Base-by-base conservation (phyloP, 257 asterid species). In the Parsonsia alboflavescens region DNA sequence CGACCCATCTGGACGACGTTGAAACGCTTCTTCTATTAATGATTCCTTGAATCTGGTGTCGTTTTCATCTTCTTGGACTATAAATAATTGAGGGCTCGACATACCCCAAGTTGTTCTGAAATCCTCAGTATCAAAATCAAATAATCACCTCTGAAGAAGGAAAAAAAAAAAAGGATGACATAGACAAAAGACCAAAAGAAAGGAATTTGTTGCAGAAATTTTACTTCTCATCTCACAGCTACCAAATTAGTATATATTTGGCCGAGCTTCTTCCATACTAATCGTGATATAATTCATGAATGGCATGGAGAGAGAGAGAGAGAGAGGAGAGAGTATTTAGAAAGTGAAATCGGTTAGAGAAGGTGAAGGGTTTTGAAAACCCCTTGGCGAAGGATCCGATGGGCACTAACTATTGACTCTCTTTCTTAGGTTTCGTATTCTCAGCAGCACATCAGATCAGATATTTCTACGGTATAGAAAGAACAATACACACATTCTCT, bases 351-450 rank as follows among this genome's bases (percentile, higher is more conserved):
- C 44, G 3, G 68, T 62, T 71, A n/a, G 21, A 57, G 72, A 52
- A 76, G 58, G 76, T 62, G 76, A 58, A 72, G 65, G 65, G 77
- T 12, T 78, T 56, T 53, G 33, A 73, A 49, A 46, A 22, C 11
- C 49, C 54, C 46, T 46, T 59, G 75, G 74, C 68, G 77, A 81
- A 77, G 84, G 79, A 80, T 80, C 84, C 84, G 75, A 80, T 77
- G 84, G 76, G n/a, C 66, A 10, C 79, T 24, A 70, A 73, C 61
- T 13, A 28, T 66, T 45, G 28, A 74, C 33, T 75, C 75, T 45
- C 45, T 26, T 50, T 65, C 76, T 41, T 61, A 13, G 22, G 68
- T 48, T 61, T 62, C 46, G 48, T 63, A 17, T 33, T 33, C 42
- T 62, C 68, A 30, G n/a, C 68, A n/a, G n/a, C n/a, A 7, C 68